These are phyloP conservation scores for Coccinonectria pachysandricola DNA, from an alignment of 2,329 filamentous ascomycete species.

Conservation along the genomic window DNA sequence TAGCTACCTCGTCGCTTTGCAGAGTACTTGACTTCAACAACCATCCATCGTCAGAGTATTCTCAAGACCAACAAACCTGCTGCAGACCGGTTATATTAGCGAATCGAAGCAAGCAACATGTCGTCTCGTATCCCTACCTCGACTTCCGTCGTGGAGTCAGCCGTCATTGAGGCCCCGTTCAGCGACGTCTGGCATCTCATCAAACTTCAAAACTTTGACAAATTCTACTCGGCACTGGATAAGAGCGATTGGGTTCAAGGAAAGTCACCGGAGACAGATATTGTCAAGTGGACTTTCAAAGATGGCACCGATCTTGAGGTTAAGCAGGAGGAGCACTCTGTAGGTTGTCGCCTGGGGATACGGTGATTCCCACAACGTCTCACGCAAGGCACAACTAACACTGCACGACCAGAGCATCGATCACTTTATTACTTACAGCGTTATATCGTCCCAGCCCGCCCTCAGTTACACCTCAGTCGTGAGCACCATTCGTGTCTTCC, in stretches of 20 bases:
- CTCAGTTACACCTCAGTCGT: constrained; percentile 56
- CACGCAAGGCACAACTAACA: too few relatives aligned
- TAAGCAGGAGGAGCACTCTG: constrained; percentile 67
- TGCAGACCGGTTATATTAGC: too few relatives aligned
- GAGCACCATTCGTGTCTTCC: constrained; percentile 55
- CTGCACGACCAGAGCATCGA: constrained; percentile 45
- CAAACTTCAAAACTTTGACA: constrained; percentile 60
- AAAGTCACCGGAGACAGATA: constrained; percentile 51
- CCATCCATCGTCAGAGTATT: too few relatives aligned
- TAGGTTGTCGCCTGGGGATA: constrained; percentile 24
- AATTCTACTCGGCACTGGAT: constrained; percentile 55
- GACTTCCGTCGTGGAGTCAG: constrained; percentile 54
- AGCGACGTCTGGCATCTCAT: constrained; percentile 62
- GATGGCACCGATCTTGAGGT: constrained; percentile 59
- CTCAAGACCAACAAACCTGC: too few relatives aligned
- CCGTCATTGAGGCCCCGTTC: constrained; percentile 58
- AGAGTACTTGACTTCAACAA: too few relatives aligned
- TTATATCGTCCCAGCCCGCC: constrained; percentile 56
- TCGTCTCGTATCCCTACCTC: constrained; percentile 46
- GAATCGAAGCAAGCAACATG: background rate
- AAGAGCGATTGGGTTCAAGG: constrained; percentile 55
- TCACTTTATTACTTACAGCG: constrained; percentile 65
- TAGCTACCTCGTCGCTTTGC: too few relatives aligned
- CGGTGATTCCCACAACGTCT: too few relatives aligned
- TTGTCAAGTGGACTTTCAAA: constrained; percentile 61